Conservation (phyloP, 352 stramenopile genomes). For the Elongisporangium prolatum region DNA sequence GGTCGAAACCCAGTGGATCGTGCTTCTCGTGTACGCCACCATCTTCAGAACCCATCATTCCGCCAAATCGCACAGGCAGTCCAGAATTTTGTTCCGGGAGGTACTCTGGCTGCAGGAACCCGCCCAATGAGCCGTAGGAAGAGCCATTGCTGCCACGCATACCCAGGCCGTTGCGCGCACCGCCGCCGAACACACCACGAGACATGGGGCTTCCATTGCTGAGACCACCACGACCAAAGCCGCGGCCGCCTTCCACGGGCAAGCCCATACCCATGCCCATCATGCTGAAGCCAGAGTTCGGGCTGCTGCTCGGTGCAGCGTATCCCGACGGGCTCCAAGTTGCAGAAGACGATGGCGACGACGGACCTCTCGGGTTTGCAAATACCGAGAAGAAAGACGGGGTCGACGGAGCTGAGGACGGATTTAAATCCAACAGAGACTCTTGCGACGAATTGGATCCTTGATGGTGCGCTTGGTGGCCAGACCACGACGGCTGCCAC, state of each 20-base stretch:
- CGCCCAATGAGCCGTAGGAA: slow-evolving; percentile 50
- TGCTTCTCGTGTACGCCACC: slow-evolving; percentile 9
- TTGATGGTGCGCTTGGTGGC: slow-evolving; percentile 22
- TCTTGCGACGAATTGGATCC: slow-evolving; percentile 26
- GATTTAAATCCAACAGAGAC: slow-evolving; percentile 1
- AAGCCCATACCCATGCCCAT: slow-evolving; percentile 41
- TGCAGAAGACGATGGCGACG: slow-evolving; percentile 1
- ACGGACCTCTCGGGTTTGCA: slow-evolving; percentile 17
- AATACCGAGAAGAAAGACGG: slow-evolving; percentile 65
- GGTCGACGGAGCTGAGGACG: slow-evolving; percentile 14
- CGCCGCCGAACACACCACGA: slow-evolving; percentile 8
- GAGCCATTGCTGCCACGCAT: slow-evolving; percentile 21
- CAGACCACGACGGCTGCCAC: slow-evolving; percentile 56
- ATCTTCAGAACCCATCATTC: slow-evolving; percentile 32
- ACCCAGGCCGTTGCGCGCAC: slow-evolving; percentile 15
- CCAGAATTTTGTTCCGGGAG: slow-evolving; percentile 35
- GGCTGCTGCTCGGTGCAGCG: slow-evolving; percentile 16
- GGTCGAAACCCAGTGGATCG: slow-evolving; percentile 3
- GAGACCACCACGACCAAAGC: slow-evolving; percentile 9
- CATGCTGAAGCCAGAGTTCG: slow-evolving; percentile 23
- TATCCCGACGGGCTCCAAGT: slow-evolving; percentile 19
- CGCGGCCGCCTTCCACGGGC: slow-evolving; percentile 25
- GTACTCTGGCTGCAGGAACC: slow-evolving; percentile 62
- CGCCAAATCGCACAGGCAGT: slow-evolving; percentile 31
- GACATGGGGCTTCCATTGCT: neutral